Evolutionary conservation across 257 asterid genomes (phyloP).

Genomic region (Osmanthus fragrans): DNA sequence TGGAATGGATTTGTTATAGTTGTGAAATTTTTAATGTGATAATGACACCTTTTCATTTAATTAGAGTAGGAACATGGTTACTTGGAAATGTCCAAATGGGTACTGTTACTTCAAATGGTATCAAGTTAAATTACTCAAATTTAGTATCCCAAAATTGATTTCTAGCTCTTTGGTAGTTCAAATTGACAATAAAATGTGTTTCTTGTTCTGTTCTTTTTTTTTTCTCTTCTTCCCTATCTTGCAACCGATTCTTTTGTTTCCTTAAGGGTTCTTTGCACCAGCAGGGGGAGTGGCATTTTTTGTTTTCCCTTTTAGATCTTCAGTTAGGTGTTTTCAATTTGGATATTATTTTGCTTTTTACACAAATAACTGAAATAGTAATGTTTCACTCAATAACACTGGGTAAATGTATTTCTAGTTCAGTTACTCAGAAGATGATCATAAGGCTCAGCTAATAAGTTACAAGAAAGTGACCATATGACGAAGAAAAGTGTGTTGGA

Average conservation of each 20-base stretch:
- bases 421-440: neutral
- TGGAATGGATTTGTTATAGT: neutral
- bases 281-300: neutral
- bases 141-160: neutral
- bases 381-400: neutral
- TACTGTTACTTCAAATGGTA: neutral
- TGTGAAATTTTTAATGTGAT: neutral
- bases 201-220: neutral
- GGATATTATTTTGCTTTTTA: neutral
- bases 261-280: neutral
- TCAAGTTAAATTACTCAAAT: neutral
- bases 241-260: neutral
- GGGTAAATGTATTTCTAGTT: conserved; percentile 13
- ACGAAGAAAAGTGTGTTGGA: neutral
- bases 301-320: neutral
- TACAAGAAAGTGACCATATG: neutral
- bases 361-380: neutral
- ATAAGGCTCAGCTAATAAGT: neutral
- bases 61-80: neutral
- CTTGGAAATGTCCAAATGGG: neutral
- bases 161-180: neutral
- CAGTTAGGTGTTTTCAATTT: neutral
- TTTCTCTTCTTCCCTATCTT: neutral
- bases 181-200: neutral
- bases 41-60: neutral